These are phyloP conservation scores for Lycium ferocissimum DNA, from an alignment of 257 asterid species.

Conservation along the genomic window DNA sequence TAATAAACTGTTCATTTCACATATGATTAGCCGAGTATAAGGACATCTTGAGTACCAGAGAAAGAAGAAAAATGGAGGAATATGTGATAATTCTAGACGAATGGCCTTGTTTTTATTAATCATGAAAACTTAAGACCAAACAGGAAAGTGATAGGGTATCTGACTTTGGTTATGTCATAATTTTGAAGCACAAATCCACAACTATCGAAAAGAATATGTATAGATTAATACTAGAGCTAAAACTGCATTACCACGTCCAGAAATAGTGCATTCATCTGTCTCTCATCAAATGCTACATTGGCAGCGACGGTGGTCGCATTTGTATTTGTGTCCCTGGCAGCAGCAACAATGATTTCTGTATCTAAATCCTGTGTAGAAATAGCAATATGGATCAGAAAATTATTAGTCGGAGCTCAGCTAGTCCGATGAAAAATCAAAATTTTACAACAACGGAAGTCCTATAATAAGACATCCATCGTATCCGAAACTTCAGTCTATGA, in stretches of 20 bases:
- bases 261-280: conserved; percentile 94
- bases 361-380: conserved; percentile 71
- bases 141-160: conserved; percentile 11
- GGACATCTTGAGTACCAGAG: neutral
- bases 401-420: neutral
- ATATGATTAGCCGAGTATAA: neutral
- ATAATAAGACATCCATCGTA: neutral
- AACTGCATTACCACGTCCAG: conserved; percentile 77
- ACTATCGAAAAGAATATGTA: neutral
- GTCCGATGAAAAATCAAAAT: neutral
- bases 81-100: neutral
- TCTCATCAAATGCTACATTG: conserved; percentile 77
- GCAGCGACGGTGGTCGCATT: conserved; percentile 88
- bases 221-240: conserved; percentile 16
- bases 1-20: conserved; percentile 3
- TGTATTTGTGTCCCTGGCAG: conserved; percentile 72
- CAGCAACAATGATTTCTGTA: conserved; percentile 88
- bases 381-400: neutral
- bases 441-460: neutral
- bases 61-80: neutral
- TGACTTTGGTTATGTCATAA: neutral
- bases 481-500: neutral
- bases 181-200: neutral
- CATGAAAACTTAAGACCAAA: neutral
- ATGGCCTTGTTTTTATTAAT: neutral